These are phyloP conservation scores for Pinus taeda DNA, from an alignment of 75 land plant genomes.

Conservation along the genomic window DNA sequence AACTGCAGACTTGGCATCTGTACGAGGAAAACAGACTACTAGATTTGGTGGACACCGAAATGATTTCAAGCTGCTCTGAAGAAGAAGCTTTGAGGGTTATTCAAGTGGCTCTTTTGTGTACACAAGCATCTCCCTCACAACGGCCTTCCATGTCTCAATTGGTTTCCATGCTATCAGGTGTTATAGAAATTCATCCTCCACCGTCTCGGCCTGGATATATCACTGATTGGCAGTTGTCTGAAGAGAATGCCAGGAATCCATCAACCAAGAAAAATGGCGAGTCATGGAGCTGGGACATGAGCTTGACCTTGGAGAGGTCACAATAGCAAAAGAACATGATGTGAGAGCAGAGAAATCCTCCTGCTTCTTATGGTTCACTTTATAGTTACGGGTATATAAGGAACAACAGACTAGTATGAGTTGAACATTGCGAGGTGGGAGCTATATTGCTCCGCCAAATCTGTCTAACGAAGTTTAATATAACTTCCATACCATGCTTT, in stretches of 20 bases:
- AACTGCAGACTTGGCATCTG: slow-evolving; percentile 24
- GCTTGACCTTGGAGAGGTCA: background rate
- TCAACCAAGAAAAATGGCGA: background rate
- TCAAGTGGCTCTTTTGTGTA: slow-evolving; percentile 21
- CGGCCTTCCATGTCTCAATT: slow-evolving; percentile 25
- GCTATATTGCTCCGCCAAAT: background rate
- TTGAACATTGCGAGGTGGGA: background rate
- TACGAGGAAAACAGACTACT: slow-evolving; percentile 27
- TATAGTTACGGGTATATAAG: background rate
- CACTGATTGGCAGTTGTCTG: background rate
- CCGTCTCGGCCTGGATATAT: slow-evolving; percentile 2
- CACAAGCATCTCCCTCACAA: slow-evolving; percentile 15
- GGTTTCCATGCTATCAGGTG: slow-evolving; percentile 18
- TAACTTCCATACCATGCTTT: background rate
- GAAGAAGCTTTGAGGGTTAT: slow-evolving; percentile 24
- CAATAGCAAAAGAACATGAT: background rate
- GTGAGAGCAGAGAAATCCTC: background rate
- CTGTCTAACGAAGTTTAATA: too few relatives aligned
- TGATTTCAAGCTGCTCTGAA: slow-evolving; percentile 11
- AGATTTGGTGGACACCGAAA: slow-evolving; percentile 24
- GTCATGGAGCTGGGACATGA: slow-evolving; percentile 2
- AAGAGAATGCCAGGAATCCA: background rate
- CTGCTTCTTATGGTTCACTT: background rate
- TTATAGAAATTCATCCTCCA: background rate
- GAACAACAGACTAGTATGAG: too few relatives aligned